Percentiles rank a stretch among this genome's conserved stretches.
Conservation (phyloP, 306 rosid genomes). For the Cicer arietinum region DNA sequence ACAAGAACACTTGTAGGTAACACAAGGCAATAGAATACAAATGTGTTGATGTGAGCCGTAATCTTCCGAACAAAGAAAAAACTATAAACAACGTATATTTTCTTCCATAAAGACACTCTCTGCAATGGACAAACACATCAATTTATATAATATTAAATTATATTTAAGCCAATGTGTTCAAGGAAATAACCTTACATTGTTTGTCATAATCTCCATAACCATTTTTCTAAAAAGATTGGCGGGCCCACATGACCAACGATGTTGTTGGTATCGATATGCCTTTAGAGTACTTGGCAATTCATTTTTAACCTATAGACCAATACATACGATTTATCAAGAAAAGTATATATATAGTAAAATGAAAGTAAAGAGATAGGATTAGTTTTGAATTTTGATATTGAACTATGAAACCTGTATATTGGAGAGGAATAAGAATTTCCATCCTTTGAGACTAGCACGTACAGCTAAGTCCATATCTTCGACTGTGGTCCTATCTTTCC, state of each 20-base stretch:
- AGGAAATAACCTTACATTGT: slow-evolving; percentile 56
- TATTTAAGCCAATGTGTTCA: background rate
- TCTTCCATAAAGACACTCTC: slow-evolving; percentile 81
- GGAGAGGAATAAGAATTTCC: slow-evolving; percentile 80
- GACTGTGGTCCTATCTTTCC: slow-evolving; percentile 85
- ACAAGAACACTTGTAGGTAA: slow-evolving; percentile 82
- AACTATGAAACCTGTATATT: slow-evolving; percentile 50
- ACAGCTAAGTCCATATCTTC: slow-evolving; percentile 83
- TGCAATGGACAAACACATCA: slow-evolving; percentile 43
- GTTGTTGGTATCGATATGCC: slow-evolving; percentile 90
- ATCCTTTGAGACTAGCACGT: slow-evolving; percentile 89
- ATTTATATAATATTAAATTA: background rate
- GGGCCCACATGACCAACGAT: slow-evolving; percentile 95
- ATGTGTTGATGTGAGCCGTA: slow-evolving; percentile 77
- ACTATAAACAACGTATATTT: slow-evolving; percentile 75
- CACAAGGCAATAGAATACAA: slow-evolving; percentile 73
- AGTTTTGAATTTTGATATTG: slow-evolving; percentile 6
- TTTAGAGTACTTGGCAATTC: slow-evolving; percentile 91
- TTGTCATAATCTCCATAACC: slow-evolving; percentile 66
- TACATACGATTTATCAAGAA: background rate
- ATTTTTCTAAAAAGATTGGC: slow-evolving; percentile 90
- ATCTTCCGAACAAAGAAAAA: slow-evolving; percentile 88
- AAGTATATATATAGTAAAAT: background rate
- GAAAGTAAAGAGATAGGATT: background rate
- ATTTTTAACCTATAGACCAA: slow-evolving; percentile 62